phyloP scores from a whole-genome alignment of 768 basidiomycete species.

The Kwoniella heveanensis region DNA sequence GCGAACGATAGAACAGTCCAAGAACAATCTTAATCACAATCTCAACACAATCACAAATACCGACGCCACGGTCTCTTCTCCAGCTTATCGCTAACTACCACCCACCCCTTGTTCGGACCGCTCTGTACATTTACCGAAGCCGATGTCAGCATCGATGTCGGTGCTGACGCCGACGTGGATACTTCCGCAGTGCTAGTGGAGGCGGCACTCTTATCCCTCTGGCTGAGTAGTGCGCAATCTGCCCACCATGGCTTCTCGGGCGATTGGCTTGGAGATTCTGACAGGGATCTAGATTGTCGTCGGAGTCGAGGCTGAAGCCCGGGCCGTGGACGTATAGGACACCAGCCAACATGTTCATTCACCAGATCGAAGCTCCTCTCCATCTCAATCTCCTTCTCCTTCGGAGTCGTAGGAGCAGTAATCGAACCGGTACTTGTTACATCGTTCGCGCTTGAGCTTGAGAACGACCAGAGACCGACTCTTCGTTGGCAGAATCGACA shows the following conservation, averaged over 20 bases:
- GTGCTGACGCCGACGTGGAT: constrained; percentile 1
- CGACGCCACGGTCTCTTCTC: constrained; percentile 38
- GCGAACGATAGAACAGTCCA: too few relatives aligned
- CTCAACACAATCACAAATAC: constrained; percentile 3
- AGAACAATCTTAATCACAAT: too few relatives aligned
- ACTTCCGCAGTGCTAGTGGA: too few relatives aligned
- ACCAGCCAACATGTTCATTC: constrained; percentile 44
- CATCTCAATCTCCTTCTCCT: not conserved
- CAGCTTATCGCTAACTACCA: constrained; percentile 32
- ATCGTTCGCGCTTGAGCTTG: too few relatives aligned
- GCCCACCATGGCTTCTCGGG: constrained; percentile 34
- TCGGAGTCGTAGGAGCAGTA: not conserved
- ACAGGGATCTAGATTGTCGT: too few relatives aligned
- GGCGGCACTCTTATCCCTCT: too few relatives aligned
- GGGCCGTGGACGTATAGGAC: constrained; percentile 26
- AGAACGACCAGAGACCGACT: constrained; percentile 40
- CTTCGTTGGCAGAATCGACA: constrained; percentile 43
- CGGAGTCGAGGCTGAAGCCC: not conserved
- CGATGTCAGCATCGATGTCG: too few relatives aligned
- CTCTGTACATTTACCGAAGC: too few relatives aligned
- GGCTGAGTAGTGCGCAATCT: constrained; percentile 12
- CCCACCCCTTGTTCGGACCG: constrained; percentile 17
- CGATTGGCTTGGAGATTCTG: too few relatives aligned
- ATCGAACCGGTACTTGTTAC: too few relatives aligned
- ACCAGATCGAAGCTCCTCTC: constrained; percentile 34